A percentile compares a stretch with the other conserved stretches of the same genome.
These are phyloP conservation scores for Hirsutella thompsonii DNA, from an alignment of 2,329 filamentous ascomycete genomes.

Conservation along the genomic window DNA sequence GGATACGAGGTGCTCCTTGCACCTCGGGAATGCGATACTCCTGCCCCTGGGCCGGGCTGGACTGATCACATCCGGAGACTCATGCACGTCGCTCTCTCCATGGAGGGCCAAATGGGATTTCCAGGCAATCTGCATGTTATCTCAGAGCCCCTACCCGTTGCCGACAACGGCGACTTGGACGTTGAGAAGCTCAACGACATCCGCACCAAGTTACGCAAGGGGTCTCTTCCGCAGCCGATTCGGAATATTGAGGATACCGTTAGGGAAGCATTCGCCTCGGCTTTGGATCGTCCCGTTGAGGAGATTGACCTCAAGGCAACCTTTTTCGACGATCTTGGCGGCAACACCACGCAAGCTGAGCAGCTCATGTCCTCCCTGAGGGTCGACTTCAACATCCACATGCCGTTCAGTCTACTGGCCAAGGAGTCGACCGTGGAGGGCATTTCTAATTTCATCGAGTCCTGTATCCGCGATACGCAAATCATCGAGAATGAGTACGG, in stretches of 20 bases:
- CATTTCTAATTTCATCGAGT: slow-evolving; percentile 24
- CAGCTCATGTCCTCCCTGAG: slow-evolving; percentile 19
- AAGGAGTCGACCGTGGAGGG: slow-evolving; percentile 28
- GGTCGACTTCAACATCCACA: slow-evolving; percentile 30
- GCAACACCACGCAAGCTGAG: slow-evolving; percentile 33
- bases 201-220: slow-evolving; percentile 9
- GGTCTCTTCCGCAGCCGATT: slow-evolving; percentile 3
- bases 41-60: slow-evolving; percentile 1
- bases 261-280: slow-evolving; percentile 24
- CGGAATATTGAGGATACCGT: slow-evolving; percentile 19
- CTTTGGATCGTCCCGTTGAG: slow-evolving; percentile 25
- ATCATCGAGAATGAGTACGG: slow-evolving; percentile 13
- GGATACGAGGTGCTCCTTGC: slow-evolving; percentile 3
- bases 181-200: slow-evolving; percentile 17
- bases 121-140: slow-evolving; percentile 3
- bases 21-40: background rate
- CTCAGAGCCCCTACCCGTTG: background rate
- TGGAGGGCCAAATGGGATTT: slow-evolving; percentile 2
- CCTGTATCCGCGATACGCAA: slow-evolving; percentile 2
- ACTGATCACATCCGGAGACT: slow-evolving; percentile 3
- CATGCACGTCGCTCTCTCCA: slow-evolving; percentile 1
- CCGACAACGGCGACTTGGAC: slow-evolving; percentile 5
- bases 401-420: slow-evolving; percentile 38
- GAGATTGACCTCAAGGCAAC: slow-evolving; percentile 16
- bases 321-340: slow-evolving; percentile 31